A percentile compares a stretch with the other conserved stretches of the same genome.
These are phyloP conservation scores for Stereum hirsutum DNA, from an alignment of 1,284 basidiomycete species.

Conservation along the genomic window DNA sequence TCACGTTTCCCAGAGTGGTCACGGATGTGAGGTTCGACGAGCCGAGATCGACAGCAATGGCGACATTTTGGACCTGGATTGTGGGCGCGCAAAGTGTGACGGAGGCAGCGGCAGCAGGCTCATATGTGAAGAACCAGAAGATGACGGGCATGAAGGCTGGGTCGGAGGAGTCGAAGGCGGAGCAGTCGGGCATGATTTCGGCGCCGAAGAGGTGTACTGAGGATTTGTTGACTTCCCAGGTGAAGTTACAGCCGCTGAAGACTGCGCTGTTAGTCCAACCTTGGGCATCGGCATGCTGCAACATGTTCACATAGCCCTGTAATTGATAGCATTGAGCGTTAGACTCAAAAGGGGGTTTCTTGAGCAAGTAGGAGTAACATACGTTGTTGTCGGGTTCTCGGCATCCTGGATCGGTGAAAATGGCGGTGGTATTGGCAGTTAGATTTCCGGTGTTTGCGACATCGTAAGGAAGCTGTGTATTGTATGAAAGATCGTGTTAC, in stretches of 20 bases:
- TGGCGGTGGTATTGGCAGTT: slow-evolving; percentile 33
- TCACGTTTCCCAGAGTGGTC: slow-evolving; percentile 23
- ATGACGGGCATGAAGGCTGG: slow-evolving; percentile 32
- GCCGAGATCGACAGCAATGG: slow-evolving; percentile 15
- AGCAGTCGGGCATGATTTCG: slow-evolving; percentile 2
- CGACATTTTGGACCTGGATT: slow-evolving; percentile 31
- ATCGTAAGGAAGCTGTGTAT: slow-evolving; percentile 13
- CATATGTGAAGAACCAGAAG: slow-evolving; percentile 46
- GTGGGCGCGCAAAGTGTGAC: slow-evolving; percentile 36
- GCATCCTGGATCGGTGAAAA: slow-evolving; percentile 36
- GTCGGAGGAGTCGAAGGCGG: slow-evolving; percentile 8
- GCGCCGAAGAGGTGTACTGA: slow-evolving; percentile 31
- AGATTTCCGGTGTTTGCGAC: slow-evolving; percentile 28
- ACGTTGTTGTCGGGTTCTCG: slow-evolving; percentile 23
- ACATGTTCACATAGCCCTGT: slow-evolving; percentile 20
- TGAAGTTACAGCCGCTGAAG: slow-evolving; percentile 28
- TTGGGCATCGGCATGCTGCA: slow-evolving; percentile 15
- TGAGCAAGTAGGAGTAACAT: too few species aligned
- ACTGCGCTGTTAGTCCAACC: slow-evolving; percentile 34
- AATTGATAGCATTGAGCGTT: background rate
- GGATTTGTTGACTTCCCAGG: slow-evolving; percentile 29
- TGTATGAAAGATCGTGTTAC: background rate
- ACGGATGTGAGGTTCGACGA: slow-evolving; percentile 26
- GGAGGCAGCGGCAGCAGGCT: slow-evolving; percentile 25
- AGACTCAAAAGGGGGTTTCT: slow-evolving; percentile 17